Evolutionary conservation across 257 asterid species (phyloP).

Genomic region (Coffea canephora): DNA sequence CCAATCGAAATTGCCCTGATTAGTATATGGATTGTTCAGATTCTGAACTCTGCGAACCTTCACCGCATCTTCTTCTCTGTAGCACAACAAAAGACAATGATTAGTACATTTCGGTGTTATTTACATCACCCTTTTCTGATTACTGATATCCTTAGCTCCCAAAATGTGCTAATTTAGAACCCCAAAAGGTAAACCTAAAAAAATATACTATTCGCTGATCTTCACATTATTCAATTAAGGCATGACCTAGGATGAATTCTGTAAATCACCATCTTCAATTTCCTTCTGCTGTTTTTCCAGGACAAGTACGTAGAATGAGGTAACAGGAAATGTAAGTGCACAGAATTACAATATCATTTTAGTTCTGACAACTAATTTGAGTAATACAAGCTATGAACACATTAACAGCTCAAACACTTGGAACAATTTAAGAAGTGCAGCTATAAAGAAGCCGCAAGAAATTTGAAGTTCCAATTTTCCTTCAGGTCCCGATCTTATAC

Average conservation of each 20-base stretch:
- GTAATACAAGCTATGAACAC: too few relatives aligned
- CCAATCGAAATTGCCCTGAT: conserved; percentile 42
- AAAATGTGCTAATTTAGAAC: neutral
- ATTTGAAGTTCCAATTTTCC: neutral
- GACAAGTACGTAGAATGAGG: neutral
- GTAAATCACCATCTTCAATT: neutral
- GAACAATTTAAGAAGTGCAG: neutral
- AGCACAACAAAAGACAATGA: conserved; percentile 15
- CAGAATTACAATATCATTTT: neutral
- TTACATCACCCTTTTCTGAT: neutral
- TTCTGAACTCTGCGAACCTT: conserved; percentile 70
- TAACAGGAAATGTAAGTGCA: neutral
- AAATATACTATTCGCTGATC: too few relatives aligned
- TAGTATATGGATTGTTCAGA: conserved; percentile 61
- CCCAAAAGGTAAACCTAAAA: neutral
- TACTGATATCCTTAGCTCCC: neutral
- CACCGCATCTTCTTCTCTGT: conserved; percentile 74
- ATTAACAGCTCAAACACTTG: neutral
- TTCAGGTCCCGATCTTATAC: too few relatives aligned
- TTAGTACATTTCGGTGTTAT: neutral
- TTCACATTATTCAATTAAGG: neutral
- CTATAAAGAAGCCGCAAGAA: neutral
- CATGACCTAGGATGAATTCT: neutral
- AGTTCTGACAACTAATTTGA: neutral
- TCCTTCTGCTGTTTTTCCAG: neutral